Evolutionary conservation across 2,329 filamentous ascomycete species (phyloP), one percentile per base, ranked within the genome.

Genomic region (Alternaria incomplexa): DNA sequence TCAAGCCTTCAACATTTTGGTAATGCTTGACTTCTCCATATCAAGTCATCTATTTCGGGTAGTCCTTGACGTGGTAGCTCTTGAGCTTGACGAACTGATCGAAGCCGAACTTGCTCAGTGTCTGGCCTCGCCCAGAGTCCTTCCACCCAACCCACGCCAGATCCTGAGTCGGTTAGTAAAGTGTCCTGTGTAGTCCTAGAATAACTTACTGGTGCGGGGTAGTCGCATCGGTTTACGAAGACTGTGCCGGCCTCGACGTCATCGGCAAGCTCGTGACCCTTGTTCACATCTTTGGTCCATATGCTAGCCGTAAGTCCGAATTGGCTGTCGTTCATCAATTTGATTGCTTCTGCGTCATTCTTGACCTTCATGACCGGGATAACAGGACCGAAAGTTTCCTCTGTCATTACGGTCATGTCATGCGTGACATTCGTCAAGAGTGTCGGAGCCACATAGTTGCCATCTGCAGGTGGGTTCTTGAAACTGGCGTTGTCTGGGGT

Each of bases 61-160:
- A 88, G 59, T 96, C 89, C 83, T 97, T 97, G 78, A 97, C 79
- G 81, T 98, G 95, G 80, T 91, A 96, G 85, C 92, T 97, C 89
- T 97, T 97, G 74, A 97, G 86, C 86, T 96, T 97, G 77, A 96
- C 91, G 77, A 97, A 98, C 78, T 97, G 93, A 73, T 97, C 95
- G 77, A 96, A 98, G 11, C 95, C 95, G 75, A 94, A 97, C 72
- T 85, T 90, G 82, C 93, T 96, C 73, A 98, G 83, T 10, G 94
- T 97, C 72, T 94, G 91, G 22, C 95, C 95, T 80, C 92, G 94
- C 68, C 95, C 95, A 64, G 93, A 97, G 79, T 97, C 93, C 85
- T 98, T 98, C 93, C 93, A 97, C 11, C 95, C 95, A 3, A 94
- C 96, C 93, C 93, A 97, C n/a, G 93, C 93, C 70, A 97, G 87